Evolutionary conservation across 2,329 filamentous ascomycete species (phyloP).

Genomic region (Hypoxylon sp.): DNA sequence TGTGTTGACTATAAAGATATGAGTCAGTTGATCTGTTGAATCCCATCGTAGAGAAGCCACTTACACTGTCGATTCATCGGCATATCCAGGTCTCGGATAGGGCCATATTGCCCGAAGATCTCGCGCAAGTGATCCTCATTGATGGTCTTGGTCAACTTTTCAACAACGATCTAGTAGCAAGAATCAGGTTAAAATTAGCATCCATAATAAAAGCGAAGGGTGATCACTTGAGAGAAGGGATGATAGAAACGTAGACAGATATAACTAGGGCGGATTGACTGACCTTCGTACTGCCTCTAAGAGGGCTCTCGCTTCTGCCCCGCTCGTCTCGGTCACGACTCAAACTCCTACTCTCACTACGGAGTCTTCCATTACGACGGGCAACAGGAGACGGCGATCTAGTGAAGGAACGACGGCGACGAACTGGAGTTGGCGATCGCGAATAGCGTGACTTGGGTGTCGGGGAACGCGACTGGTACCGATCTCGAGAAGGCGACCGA

Average conservation of each 20-base stretch:
- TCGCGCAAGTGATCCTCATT: constrained; percentile 89
- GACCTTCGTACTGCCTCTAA: constrained; percentile 55
- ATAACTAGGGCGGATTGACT: constrained; percentile 19
- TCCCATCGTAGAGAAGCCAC: neutral
- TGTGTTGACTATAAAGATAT: constrained; percentile 74
- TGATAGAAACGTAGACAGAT: constrained; percentile 6
- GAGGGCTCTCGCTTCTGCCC: constrained; percentile 50
- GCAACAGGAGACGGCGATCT: constrained; percentile 52
- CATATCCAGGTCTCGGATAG: constrained; percentile 88
- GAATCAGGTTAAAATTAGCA: constrained; percentile 20
- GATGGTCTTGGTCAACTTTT: constrained; percentile 95
- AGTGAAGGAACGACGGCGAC: constrained; percentile 52
- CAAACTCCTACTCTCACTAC: constrained; percentile 45
- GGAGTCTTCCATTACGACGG: constrained; percentile 57
- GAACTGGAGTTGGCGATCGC: constrained; percentile 54
- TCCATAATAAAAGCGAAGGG: neutral
- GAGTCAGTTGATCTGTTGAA: constrained; percentile 33
- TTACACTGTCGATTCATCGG: constrained; percentile 89
- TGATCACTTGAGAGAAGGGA: constrained; percentile 1
- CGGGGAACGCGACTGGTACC: constrained; percentile 53
- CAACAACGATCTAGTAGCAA: constrained; percentile 83
- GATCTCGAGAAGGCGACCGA: constrained; percentile 54
- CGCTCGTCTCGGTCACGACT: constrained; percentile 49
- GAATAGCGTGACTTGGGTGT: constrained; percentile 59
- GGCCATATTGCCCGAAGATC: constrained; percentile 91